These are phyloP conservation scores for Salvia miltiorrhiza DNA, from an alignment of 257 asterid genomes.

Conservation along the genomic window DNA sequence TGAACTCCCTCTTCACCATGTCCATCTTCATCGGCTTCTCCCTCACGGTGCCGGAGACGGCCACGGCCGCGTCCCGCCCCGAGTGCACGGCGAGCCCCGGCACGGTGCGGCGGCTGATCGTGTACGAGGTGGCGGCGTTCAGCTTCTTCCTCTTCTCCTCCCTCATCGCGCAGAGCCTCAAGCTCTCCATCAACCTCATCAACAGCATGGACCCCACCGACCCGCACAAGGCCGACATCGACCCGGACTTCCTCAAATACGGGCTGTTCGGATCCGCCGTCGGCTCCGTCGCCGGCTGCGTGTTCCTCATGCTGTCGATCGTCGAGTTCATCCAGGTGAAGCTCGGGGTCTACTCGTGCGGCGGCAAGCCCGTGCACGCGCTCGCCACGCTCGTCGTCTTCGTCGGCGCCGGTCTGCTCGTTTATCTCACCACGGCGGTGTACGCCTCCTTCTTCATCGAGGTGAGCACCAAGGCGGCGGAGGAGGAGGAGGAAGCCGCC, in stretches of 20 bases:
- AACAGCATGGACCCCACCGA: constrained; percentile 19
- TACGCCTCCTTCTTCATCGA: constrained; percentile 18
- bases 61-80: constrained; percentile 6
- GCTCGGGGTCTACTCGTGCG: constrained; percentile 24
- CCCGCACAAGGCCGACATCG: constrained; percentile 18
- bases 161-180: constrained; percentile 29
- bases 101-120: constrained; percentile 16
- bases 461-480: not conserved
- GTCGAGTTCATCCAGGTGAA: constrained; percentile 23
- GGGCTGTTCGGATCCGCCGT: constrained; percentile 19
- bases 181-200: constrained; percentile 27
- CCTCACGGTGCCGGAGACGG: constrained; percentile 18
- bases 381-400: not conserved
- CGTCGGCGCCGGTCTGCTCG: constrained; percentile 17
- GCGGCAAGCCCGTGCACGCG: constrained; percentile 6
- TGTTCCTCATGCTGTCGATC: constrained; percentile 25
- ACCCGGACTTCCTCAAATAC: constrained; percentile 16
- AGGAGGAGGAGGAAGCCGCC: not conserved
- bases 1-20: constrained; percentile 21
- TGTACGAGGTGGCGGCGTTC: constrained; percentile 31
- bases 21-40: constrained; percentile 25
- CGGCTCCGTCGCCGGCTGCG: constrained; percentile 26
- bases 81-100: constrained; percentile 21
- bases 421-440: constrained; percentile 15
- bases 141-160: constrained; percentile 42